Percentiles rank a stretch among this genome's conserved stretches.
These are phyloP conservation scores for Crithidia bombi DNA, from an alignment of 208 protist genomes.

Conservation along the genomic window DNA sequence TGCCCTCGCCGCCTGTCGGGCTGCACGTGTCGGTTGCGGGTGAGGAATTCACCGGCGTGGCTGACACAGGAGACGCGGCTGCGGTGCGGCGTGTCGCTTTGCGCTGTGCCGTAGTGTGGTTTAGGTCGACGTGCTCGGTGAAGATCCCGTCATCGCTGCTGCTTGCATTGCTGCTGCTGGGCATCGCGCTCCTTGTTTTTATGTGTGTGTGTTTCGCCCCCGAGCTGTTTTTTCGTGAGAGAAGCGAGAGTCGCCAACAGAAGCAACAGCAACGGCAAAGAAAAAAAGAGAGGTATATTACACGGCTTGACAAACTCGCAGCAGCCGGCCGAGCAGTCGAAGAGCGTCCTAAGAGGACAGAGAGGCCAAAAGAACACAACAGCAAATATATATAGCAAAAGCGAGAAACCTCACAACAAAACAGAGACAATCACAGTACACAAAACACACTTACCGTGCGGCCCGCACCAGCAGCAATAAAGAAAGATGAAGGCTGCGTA, in stretches of 20 bases:
- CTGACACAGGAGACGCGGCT: neutral
- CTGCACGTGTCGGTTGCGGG: neutral
- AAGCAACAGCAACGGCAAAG: neutral
- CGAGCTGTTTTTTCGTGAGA: neutral
- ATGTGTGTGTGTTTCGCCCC: neutral
- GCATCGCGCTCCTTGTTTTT: neutral
- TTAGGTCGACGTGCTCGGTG: slow-evolving; percentile 25
- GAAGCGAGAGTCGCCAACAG: neutral
- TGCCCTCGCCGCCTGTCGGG: neutral
- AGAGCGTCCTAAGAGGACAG: neutral
- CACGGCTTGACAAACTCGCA: too few relatives aligned
- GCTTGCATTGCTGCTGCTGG: slow-evolving; percentile 15
- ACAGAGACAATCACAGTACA: too few relatives aligned
- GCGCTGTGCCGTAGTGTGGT: neutral
- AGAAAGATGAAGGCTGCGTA: too few relatives aligned
- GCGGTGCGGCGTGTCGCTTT: neutral
- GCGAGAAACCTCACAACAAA: too few relatives aligned
- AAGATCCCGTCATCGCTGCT: slow-evolving; percentile 38
- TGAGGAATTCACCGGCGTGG: neutral
- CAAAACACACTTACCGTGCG: too few relatives aligned
- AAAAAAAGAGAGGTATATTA: neutral
- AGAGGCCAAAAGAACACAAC: too few relatives aligned
- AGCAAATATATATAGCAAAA: neutral
- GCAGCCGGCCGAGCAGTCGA: too few relatives aligned
- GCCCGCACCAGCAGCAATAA: too few relatives aligned